Percentiles rank a stretch among this genome's conserved stretches.
phyloP scores from a whole-genome alignment of 2,329 filamentous ascomycete genomes.

The Laburnicola sp. region DNA sequence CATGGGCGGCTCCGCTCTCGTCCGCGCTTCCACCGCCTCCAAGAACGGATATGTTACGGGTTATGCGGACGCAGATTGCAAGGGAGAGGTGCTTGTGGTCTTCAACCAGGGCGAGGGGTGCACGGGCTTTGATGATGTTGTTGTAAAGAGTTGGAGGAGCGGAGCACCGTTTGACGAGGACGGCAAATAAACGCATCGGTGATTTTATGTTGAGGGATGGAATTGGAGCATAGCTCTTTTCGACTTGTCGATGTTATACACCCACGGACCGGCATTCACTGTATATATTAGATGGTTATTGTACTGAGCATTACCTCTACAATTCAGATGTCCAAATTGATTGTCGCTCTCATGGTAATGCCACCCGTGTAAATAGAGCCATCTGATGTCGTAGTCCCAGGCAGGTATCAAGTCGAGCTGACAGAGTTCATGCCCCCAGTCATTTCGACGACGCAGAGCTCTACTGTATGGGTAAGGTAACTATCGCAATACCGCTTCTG shows the following conservation, averaged over 20 bases:
- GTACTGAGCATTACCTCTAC: background rate
- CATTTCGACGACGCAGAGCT: too few species aligned
- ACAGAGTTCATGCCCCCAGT: too few species aligned
- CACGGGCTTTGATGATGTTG: background rate
- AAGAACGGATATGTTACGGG: constrained; percentile 1
- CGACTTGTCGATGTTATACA: too few species aligned
- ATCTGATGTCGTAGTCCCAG: too few species aligned
- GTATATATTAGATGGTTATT: too few species aligned
- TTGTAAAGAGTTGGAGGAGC: constrained; percentile 5
- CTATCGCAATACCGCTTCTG: too few species aligned
- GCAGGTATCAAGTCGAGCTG: too few species aligned
- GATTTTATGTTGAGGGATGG: background rate
- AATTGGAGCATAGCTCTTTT: background rate
- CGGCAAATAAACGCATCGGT: background rate
- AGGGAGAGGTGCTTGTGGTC: background rate
- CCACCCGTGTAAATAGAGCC: too few species aligned
- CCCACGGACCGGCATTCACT: background rate
- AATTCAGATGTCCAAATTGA: too few species aligned
- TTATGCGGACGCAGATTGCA: background rate
- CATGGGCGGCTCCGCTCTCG: constrained; percentile 3
- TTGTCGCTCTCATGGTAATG: too few species aligned
- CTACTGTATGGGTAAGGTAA: too few species aligned
- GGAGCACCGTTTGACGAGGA: constrained; percentile 1
- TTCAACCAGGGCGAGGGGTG: constrained; percentile 5
- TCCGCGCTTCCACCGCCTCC: background rate